A percentile compares a stretch with the other conserved stretches of the same genome.
Conservation (phyloP, 805 yeast genomes). For the Kazachstania martiniae region DNA sequence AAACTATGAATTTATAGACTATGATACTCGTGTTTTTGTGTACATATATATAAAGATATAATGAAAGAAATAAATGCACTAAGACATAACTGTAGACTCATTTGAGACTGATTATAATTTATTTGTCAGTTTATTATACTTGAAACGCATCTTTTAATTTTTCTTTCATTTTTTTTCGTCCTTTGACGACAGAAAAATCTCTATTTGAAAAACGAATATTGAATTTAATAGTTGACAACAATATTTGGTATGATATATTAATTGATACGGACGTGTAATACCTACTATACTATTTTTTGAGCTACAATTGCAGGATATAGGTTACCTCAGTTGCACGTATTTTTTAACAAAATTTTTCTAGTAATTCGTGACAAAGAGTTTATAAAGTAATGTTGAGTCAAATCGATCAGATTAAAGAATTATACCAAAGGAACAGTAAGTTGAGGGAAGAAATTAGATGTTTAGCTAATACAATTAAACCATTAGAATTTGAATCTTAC, state of each 20-base stretch:
- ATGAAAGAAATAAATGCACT: too few species aligned
- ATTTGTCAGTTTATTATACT: not conserved
- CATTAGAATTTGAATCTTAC: constrained; percentile 28
- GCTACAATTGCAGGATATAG: too few species aligned
- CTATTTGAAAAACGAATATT: not conserved
- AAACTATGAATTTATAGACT: constrained; percentile 15
- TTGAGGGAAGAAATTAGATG: constrained; percentile 6
- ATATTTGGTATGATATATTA: too few species aligned
- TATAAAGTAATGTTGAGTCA: too few species aligned
- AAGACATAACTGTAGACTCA: too few species aligned
- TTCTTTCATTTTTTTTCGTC: not conserved
- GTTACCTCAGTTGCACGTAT: too few species aligned
- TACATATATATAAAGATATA: constrained; percentile 8
- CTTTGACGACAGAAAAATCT: not conserved
- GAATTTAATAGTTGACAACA: not conserved
- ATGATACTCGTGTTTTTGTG: not conserved
- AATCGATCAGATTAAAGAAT: constrained; percentile 3
- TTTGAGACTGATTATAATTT: too few species aligned
- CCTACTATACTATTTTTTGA: too few species aligned
- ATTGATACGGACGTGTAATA: too few species aligned
- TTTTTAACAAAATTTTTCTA: too few species aligned
- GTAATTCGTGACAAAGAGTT: too few species aligned
- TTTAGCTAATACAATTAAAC: constrained; percentile 10
- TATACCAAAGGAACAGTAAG: constrained; percentile 4
- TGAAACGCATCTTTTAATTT: not conserved